Percentiles rank a stretch among this genome's conserved stretches.
These are phyloP conservation scores for Pythium scleroteichum DNA, from an alignment of 352 stramenopile genomes.

Conservation along the genomic window DNA sequence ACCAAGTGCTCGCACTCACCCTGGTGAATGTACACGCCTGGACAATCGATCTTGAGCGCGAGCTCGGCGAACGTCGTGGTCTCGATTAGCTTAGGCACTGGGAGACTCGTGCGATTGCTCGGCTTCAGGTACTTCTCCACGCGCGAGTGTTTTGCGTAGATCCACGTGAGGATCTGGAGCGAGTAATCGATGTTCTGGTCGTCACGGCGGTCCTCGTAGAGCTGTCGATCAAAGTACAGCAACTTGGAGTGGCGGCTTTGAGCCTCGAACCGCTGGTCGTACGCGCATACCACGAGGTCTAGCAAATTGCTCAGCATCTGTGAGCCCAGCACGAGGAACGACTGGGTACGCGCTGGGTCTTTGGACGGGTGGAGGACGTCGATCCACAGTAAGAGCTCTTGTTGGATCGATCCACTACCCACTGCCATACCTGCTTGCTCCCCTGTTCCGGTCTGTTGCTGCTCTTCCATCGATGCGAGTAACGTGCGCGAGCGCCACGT, in stretches of 20 bases:
- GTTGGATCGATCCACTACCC: neutral
- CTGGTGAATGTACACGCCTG: conserved; percentile 72
- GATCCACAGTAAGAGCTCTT: conserved; percentile 65
- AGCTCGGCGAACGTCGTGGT: conserved; percentile 40
- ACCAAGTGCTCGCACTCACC: conserved; percentile 78
- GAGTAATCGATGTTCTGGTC: conserved; percentile 53
- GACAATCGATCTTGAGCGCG: conserved; percentile 51
- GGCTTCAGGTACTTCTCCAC: conserved; percentile 33
- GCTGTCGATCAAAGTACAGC: conserved; percentile 57
- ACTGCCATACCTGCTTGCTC: conserved; percentile 6
- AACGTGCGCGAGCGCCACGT: conserved; percentile 29
- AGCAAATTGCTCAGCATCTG: conserved; percentile 53
- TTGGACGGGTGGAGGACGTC: conserved; percentile 76
- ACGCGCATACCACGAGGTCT: conserved; percentile 63
- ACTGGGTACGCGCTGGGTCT: conserved; percentile 62
- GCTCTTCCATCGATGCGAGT: conserved; percentile 20
- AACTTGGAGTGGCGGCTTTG: conserved; percentile 49
- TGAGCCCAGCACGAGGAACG: conserved; percentile 68
- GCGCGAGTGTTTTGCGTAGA: conserved; percentile 37
- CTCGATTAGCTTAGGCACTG: conserved; percentile 34
- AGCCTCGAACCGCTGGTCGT: conserved; percentile 55
- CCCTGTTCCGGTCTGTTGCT: neutral
- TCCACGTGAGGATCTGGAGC: conserved; percentile 53
- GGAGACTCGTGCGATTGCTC: conserved; percentile 2
- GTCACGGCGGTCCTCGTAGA: conserved; percentile 58